Percentiles rank a stretch among this genome's conserved stretches.
phyloP scores from a whole-genome alignment of 108 stramenopile genomes.

The Epipyxis sp. region DNA sequence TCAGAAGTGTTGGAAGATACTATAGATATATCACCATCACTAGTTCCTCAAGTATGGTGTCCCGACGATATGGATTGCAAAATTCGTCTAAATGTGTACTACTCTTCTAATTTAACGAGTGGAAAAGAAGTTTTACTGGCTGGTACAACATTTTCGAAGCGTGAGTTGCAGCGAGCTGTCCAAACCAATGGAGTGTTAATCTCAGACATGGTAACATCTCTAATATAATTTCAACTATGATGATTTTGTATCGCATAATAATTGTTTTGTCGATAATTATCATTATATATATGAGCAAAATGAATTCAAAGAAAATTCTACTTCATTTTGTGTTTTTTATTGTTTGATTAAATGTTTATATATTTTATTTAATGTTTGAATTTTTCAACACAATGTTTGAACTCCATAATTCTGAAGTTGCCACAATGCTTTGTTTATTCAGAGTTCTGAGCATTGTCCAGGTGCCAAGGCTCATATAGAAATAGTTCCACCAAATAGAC shows the following conservation, averaged over 20 bases:
- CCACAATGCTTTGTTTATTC: no score
- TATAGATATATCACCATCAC: not conserved
- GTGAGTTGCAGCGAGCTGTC: not conserved
- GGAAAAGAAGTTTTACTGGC: slow-evolving; percentile 9
- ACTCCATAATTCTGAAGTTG: no score
- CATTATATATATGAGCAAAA: no score
- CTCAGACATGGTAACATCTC: not conserved
- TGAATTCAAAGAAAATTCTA: not conserved
- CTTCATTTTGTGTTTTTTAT: not conserved
- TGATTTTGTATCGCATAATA: no score
- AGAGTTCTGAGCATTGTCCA: not conserved
- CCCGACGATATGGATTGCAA: not conserved
- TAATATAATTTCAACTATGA: no score
- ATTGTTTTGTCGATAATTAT: no score
- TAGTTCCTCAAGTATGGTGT: not conserved
- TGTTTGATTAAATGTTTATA: not conserved
- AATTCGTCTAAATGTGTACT: slow-evolving; percentile 5
- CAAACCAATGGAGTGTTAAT: not conserved
- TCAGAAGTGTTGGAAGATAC: not conserved
- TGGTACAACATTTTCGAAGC: not conserved
- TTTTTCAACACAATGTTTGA: no score
- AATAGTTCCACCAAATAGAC: not conserved
- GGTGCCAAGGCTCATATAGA: not conserved
- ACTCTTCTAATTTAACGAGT: slow-evolving; percentile 16
- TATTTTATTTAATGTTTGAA: not conserved